These are phyloP conservation scores for Aegilops umbellulata DNA, from an alignment of 176 grass and related monocot species.

Conservation along the genomic window DNA sequence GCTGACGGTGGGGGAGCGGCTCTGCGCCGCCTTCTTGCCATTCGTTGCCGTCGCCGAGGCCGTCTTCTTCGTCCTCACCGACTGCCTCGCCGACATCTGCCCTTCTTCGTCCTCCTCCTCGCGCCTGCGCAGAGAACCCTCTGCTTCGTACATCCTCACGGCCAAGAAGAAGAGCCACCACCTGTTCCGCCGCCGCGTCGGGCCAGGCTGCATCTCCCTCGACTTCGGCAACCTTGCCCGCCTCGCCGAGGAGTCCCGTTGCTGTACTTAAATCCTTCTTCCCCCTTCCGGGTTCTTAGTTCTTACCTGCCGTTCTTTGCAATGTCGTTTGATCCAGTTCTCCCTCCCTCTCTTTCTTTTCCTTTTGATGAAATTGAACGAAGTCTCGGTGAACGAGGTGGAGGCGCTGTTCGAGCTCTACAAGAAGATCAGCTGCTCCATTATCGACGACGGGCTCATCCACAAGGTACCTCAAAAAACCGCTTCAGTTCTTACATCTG, in stretches of 20 bases:
- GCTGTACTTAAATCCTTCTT: slow-evolving; percentile 43
- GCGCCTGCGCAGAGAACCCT: background rate
- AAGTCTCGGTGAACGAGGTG: slow-evolving; percentile 84
- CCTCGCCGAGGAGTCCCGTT: slow-evolving; percentile 68
- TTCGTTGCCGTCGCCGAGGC: slow-evolving; percentile 49
- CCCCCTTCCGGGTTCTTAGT: background rate
- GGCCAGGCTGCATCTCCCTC: background rate
- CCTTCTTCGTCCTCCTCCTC: background rate
- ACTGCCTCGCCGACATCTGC: slow-evolving; percentile 55
- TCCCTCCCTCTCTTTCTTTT: background rate
- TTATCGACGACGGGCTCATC: slow-evolving; percentile 76
- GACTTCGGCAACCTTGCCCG: slow-evolving; percentile 35
- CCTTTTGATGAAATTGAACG: background rate
- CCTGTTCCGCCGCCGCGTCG: background rate
- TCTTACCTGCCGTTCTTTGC: background rate
- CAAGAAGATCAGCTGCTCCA: slow-evolving; percentile 79
- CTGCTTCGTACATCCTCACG: background rate
- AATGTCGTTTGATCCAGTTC: slow-evolving; percentile 28
- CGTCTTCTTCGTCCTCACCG: slow-evolving; percentile 49
- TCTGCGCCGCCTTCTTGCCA: slow-evolving; percentile 56
- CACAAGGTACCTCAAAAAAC: slow-evolving; percentile 57
- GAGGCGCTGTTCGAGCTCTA: slow-evolving; percentile 82
- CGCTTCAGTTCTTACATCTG: no score
- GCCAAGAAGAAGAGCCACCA: background rate
- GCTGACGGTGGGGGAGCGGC: slow-evolving; percentile 67